These are phyloP conservation scores for Durusdinium trenchii DNA, from an alignment of 73 alveolate genomes.

Conservation along the genomic window DNA sequence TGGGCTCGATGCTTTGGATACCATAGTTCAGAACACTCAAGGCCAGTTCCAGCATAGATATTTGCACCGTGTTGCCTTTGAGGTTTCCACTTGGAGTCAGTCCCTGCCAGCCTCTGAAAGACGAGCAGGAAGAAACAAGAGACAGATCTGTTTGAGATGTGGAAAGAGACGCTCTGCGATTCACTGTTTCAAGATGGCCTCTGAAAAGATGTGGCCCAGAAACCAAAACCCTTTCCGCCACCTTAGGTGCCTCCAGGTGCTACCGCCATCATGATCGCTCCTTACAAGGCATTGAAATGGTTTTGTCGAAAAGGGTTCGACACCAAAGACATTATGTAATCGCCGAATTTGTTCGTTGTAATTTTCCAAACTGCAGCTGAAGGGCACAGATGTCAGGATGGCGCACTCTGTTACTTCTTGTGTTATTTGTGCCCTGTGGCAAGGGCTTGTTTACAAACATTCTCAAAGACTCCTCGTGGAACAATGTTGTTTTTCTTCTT, in stretches of 20 bases:
- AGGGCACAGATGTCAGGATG: no score
- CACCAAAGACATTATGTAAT: no score
- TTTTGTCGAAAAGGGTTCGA: no score
- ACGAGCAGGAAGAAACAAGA: not conserved
- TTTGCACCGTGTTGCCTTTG: not conserved
- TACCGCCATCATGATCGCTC: not conserved
- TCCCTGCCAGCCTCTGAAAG: slow-evolving; percentile 14
- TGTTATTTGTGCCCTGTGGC: no score
- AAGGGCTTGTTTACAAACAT: no score
- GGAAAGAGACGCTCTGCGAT: not conserved
- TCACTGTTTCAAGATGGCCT: not conserved
- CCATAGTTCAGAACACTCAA: not conserved
- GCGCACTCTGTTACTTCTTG: no score
- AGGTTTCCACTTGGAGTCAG: slow-evolving; percentile 14
- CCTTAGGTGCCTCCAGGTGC: slow-evolving; percentile 3
- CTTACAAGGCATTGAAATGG: slow-evolving; percentile 8
- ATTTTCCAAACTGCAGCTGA: no score
- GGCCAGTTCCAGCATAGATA: not conserved
- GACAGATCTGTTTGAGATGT: not conserved
- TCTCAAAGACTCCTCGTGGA: no score
- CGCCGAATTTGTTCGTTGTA: no score
- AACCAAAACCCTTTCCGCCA: not conserved
- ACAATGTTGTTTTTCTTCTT: no score
- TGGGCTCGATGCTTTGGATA: not conserved
- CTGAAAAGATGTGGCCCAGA: not conserved